Conservation (phyloP, 2,329 filamentous ascomycete species). For the Venturia nashicola region DNA sequence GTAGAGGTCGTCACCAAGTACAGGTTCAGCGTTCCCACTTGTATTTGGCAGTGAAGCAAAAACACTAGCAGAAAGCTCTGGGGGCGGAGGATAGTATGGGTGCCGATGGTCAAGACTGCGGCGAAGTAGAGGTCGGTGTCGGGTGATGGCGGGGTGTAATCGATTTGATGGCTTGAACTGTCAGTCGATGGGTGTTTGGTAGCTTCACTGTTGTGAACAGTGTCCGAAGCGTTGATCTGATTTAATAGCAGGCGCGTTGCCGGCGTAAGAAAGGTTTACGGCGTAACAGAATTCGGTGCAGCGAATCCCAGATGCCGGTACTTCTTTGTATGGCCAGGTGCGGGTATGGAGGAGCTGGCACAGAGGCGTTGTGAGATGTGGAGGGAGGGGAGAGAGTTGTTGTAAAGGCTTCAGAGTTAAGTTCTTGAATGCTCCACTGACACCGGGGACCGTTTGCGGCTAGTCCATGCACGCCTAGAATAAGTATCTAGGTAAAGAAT, state of each 20-base stretch:
- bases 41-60: not conserved
- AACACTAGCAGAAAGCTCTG: not conserved
- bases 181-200: not conserved
- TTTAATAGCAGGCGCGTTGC: not conserved
- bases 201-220: not conserved
- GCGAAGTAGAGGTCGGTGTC: not conserved
- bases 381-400: not conserved
- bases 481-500: too few species aligned
- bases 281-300: not conserved
- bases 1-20: conserved; percentile 1
- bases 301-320: not conserved
- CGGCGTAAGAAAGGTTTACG: not conserved
- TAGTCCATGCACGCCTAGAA: not conserved
- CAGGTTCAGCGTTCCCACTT: not conserved
- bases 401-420: not conserved
- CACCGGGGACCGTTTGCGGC: not conserved
- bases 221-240: not conserved
- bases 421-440: not conserved
- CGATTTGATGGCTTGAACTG: not conserved
- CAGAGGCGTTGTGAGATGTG: not conserved
- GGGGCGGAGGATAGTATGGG: not conserved
- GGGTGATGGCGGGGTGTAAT: not conserved
- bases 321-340: not conserved
- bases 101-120: not conserved
- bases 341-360: not conserved